Base-by-base conservation (phyloP, 2,329 filamentous ascomycete species). In the Thielaviopsis ethacetica region DNA sequence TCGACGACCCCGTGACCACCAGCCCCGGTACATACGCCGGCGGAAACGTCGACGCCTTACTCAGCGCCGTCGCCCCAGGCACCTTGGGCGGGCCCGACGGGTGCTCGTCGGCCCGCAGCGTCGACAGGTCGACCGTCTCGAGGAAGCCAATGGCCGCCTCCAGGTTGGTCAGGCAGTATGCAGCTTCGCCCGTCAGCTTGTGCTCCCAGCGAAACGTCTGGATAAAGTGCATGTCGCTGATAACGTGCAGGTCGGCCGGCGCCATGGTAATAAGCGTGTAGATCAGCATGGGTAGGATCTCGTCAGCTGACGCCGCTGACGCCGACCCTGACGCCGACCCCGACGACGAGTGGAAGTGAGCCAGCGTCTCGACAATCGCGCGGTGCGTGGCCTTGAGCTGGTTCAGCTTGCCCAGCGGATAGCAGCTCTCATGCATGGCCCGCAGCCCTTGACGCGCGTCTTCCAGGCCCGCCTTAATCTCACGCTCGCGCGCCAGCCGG, bases 271-370 rank as follows among this genome's bases (percentile, higher is more conserved):
- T 94, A 62, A 98, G 79, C 0, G 90, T 88, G 72, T 95, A 98
- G 62, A 98, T 98, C 63, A 98, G 78, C 70, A 95, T 95, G 0
- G 93, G 93, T 69, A 98, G 83, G 58, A 98, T 94, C 71, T 97
- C 93, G 68, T 98, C 93, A 2, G 93, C 93, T 0, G 93, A 97
- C n/a, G n/a, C n/a, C n/a, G n/a, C n/a, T n/a, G n/a, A n/a, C n/a
- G n/a, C n/a, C 9, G 26, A 27, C 26, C 4, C 4, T 34, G 30
- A 34, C 4, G 30, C 6, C 30, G 30, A 34, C 0, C 93, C 95
- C 0, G 91, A 83, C 15, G 57, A 58, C 19, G 80, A 81, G 62
- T 83, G 81, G 61, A 84, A 83, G 64, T 82, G 76, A 3, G 81
- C 77, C 54, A 85, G 70, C 1, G 90, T 91, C 69, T 97, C 91